Evolutionary conservation across 1,284 basidiomycete species (phyloP).

Genomic region (Fomitopsis betulina): DNA sequence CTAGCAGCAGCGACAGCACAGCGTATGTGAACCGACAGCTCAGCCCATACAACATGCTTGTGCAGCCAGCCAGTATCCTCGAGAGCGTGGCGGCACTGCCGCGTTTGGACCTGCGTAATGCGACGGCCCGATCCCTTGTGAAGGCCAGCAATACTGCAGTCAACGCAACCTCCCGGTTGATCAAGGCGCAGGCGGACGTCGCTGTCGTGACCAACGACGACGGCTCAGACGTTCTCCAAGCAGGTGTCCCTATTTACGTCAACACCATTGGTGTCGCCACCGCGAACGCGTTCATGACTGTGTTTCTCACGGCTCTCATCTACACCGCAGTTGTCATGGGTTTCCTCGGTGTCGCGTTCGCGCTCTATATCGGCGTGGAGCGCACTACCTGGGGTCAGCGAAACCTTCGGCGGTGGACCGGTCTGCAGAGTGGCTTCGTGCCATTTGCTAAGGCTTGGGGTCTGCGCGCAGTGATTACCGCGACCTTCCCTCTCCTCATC

Average conservation of each 20-base stretch:
- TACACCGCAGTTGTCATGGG: constrained; percentile 52
- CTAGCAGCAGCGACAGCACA: constrained; percentile 52
- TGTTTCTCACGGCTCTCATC: constrained; percentile 70
- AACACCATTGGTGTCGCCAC: constrained; percentile 71
- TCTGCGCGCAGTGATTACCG: constrained; percentile 55
- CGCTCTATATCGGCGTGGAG: constrained; percentile 32
- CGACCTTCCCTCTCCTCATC: constrained; percentile 65
- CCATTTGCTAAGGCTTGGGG: constrained; percentile 53
- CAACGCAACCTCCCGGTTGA: constrained; percentile 4
- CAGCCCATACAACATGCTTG: constrained; percentile 68
- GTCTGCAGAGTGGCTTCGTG: constrained; percentile 27
- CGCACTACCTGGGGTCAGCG: constrained; percentile 23
- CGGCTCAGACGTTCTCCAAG: constrained; percentile 63
- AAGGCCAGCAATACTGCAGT: constrained; percentile 5
- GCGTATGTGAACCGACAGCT: constrained; percentile 75
- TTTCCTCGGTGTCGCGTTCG: constrained; percentile 50
- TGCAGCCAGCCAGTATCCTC: constrained; percentile 9
- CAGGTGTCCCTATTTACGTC: constrained; percentile 79
- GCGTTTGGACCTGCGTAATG: constrained; percentile 16
- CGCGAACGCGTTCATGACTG: constrained; percentile 81
- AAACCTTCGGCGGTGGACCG: constrained; percentile 13
- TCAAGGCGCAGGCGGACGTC: constrained; percentile 36
- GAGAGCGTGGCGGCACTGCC: constrained; percentile 12
- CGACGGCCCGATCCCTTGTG: constrained; percentile 5
- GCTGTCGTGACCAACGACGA: constrained; percentile 58